Evolutionary conservation across 2,329 filamentous ascomycete species (phyloP), one percentile per base, ranked within the genome.

Genomic region (Aaosphaeria pasadenensis): DNA sequence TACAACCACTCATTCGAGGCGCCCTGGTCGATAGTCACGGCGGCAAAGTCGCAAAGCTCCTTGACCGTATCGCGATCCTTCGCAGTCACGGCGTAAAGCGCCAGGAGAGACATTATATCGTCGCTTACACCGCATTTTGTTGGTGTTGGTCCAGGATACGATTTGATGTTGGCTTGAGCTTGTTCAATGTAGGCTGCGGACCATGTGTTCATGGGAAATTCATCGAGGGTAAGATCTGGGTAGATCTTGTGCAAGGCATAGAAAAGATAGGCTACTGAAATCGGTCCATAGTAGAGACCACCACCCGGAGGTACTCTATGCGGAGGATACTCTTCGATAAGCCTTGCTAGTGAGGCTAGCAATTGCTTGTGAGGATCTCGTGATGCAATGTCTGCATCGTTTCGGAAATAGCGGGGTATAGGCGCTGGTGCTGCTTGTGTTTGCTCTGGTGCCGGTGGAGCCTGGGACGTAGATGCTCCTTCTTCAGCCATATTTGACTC

Each of bases 1-100:
- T 85, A 84, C 5, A 87, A 70, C 66, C 85, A 79, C 59, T 89
- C 86, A 46, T 86, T 82, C 39, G 74, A 72, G 29, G 78, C 77
- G 2, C 74, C 73, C 6, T 59, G 58, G 44, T 75, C 71, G 7
- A 74, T 64, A 43, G 76, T 77, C 42, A 80, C 74, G 5, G 65
- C 71, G 7, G 72, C 67, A 58, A 76, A 77, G 54, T 77, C 73
- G 63, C 75, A 78, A n/a, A 79, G 67, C 50, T 77, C 71, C 44
- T 69, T 69, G 7, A 74, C 76, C 52, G 77, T 77, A 29, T 77
- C 75, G 11, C 65, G 60, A 49, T 79, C 76, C 54, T 76, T 75
- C 28, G 74, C 74, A 30, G 73, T 76, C 30, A 76, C 74, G 4
- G 76, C 76, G 40, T 75, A 75, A 46, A 79, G 69, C 1, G 76